Percentiles rank a stretch among this genome's conserved stretches.
phyloP scores from a whole-genome alignment of 2,329 filamentous ascomycete genomes.

The Talaromyces sp. region DNA sequence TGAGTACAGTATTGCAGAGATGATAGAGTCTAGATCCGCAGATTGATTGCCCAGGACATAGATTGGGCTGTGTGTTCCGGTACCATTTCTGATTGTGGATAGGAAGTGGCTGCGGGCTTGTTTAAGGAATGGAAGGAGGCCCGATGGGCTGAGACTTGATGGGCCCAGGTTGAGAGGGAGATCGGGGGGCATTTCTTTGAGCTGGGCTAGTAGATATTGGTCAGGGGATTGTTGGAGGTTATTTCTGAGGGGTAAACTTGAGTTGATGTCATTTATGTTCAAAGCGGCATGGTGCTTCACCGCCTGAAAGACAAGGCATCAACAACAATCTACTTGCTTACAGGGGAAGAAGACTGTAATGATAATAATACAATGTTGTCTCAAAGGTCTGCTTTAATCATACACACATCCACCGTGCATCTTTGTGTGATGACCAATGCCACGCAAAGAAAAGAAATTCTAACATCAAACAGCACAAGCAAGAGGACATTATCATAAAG shows the following conservation, averaged over 20 bases:
- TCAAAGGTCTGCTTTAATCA: background rate
- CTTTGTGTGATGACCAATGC: background rate
- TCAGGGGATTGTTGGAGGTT: background rate
- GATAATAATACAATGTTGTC: conserved; percentile 7
- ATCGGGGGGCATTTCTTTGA: conserved; percentile 7
- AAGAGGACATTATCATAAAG: conserved; percentile 1
- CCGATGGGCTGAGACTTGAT: conserved; percentile 2
- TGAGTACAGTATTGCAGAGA: conserved; percentile 59
- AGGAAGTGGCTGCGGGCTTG: conserved; percentile 28
- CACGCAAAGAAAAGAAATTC: conserved; percentile 4
- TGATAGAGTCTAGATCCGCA: conserved; percentile 62
- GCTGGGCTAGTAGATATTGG: background rate
- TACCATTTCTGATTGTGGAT: conserved; percentile 26
- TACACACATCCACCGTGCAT: background rate
- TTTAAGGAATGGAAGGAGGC: conserved; percentile 38
- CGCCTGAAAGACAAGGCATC: conserved; percentile 1
- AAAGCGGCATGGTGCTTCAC: background rate
- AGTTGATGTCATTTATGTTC: background rate
- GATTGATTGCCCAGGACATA: conserved; percentile 46
- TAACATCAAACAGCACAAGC: conserved; percentile 2
- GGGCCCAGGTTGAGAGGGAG: background rate
- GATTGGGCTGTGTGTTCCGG: conserved; percentile 25
- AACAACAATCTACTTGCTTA: background rate
- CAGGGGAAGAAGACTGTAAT: background rate
- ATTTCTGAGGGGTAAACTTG: background rate